phyloP scores from a whole-genome alignment of 2,329 filamentous ascomycete genomes.

The Fusarium abutilonis region DNA sequence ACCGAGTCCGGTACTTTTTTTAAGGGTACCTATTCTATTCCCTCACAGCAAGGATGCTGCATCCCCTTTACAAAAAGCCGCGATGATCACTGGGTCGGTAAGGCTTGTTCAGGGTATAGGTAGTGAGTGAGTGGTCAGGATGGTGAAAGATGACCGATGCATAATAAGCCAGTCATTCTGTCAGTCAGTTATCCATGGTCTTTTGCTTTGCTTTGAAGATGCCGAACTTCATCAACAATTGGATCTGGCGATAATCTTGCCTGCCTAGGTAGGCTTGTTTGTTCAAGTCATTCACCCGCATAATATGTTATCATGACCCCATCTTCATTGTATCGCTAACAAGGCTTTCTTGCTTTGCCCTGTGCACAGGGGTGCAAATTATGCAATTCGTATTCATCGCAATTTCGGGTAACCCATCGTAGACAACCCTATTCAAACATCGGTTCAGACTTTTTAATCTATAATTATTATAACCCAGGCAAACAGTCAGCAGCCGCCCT shows the following conservation, averaged over 20 bases:
- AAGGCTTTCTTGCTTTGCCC: no score
- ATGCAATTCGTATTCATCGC: neutral
- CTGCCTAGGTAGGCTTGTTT: neutral
- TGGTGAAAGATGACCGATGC: neutral
- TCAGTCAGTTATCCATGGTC: conserved; percentile 10
- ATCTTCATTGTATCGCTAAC: neutral
- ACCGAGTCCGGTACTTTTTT: neutral
- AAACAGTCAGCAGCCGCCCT: conserved; percentile 5
- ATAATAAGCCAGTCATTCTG: conserved; percentile 10
- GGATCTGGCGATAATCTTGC: neutral
- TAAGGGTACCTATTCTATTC: conserved; percentile 15
- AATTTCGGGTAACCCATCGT: conserved; percentile 1
- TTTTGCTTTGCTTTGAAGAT: conserved; percentile 7
- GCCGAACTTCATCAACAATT: conserved; percentile 19
- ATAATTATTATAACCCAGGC: neutral
- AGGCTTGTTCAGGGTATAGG: conserved; percentile 1
- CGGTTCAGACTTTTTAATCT: neutral
- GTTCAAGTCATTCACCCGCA: neutral
- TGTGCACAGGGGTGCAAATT: no score
- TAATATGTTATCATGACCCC: neutral
- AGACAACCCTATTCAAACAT: neutral
- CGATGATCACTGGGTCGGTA: conserved; percentile 27
- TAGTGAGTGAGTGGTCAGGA: neutral
- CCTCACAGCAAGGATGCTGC: conserved; percentile 10
- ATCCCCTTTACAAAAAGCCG: conserved; percentile 2